A percentile compares a stretch with the other conserved stretches of the same genome.
phyloP scores from a whole-genome alignment of 2,329 filamentous ascomycete species.

The Penicillium verrucosum region DNA sequence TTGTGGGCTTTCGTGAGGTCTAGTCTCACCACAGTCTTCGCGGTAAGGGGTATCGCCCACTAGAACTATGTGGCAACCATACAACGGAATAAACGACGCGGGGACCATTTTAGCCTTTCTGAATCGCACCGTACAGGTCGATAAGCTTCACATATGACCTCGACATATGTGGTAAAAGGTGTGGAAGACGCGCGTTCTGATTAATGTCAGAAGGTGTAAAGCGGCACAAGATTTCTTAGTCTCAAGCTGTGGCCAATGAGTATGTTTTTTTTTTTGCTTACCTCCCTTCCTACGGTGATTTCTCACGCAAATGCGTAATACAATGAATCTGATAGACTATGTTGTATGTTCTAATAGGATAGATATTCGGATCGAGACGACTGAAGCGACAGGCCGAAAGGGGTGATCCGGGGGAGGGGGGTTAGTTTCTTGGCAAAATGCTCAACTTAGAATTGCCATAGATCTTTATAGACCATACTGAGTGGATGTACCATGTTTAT shows the following conservation, averaged over 20 bases:
- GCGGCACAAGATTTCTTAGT: neutral
- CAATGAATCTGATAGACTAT: neutral
- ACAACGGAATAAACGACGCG: too few species aligned
- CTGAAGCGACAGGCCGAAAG: constrained; percentile 13
- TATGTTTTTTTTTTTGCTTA: neutral
- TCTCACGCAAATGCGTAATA: neutral
- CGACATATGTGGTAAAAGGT: too few species aligned
- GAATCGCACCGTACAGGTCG: too few species aligned
- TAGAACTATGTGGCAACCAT: too few species aligned
- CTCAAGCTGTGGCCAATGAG: neutral
- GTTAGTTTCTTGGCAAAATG: neutral
- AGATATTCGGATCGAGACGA: constrained; percentile 18
- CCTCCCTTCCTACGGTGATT: neutral
- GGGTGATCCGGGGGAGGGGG: neutral
- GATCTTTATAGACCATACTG: neutral
- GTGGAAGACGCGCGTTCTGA: too few species aligned
- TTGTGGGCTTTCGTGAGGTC: too few species aligned
- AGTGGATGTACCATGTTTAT: neutral
- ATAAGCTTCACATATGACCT: too few species aligned
- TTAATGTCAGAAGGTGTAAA: neutral
- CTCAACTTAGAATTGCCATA: neutral
- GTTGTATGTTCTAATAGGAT: neutral
- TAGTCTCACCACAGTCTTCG: too few species aligned
- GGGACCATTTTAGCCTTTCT: too few species aligned
- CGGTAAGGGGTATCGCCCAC: too few species aligned